These are phyloP conservation scores for Cryphonectria nitschkei DNA, from an alignment of 2,329 filamentous ascomycete species.

Conservation along the genomic window DNA sequence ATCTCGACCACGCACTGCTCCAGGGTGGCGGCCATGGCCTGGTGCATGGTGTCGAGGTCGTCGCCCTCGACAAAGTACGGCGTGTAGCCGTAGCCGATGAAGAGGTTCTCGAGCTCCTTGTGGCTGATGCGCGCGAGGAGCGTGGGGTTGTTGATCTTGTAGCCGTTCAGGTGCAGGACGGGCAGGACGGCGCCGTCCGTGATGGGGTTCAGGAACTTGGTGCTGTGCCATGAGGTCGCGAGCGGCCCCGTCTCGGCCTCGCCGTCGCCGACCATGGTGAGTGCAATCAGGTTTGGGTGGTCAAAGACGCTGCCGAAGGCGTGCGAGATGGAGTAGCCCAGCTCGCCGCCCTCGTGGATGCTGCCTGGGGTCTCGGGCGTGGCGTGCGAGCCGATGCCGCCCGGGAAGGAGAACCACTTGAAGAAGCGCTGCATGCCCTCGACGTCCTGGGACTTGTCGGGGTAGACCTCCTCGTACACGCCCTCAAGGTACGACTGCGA, in stretches of 20 bases:
- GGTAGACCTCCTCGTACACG: slow-evolving; percentile 77
- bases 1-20: slow-evolving; percentile 75
- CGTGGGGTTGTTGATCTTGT: slow-evolving; percentile 84
- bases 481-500: slow-evolving; percentile 79
- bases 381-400: slow-evolving; percentile 76
- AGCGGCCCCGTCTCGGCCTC: slow-evolving; percentile 81
- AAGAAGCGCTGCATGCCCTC: slow-evolving; percentile 76
- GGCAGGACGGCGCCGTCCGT: slow-evolving; percentile 78
- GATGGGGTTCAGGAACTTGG: slow-evolving; percentile 80
- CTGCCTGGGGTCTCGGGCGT: slow-evolving; percentile 79
- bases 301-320: slow-evolving; percentile 80
- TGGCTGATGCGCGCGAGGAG: slow-evolving; percentile 74
- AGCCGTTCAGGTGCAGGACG: slow-evolving; percentile 78
- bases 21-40: slow-evolving; percentile 78
- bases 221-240: slow-evolving; percentile 81
- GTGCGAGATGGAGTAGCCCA: slow-evolving; percentile 81
- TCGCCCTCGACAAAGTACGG: slow-evolving; percentile 81
- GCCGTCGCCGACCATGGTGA: slow-evolving; percentile 80
- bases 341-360: slow-evolving; percentile 78
- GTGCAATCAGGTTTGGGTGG: slow-evolving; percentile 71
- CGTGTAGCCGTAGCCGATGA: slow-evolving; percentile 76
- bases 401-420: slow-evolving; percentile 82
- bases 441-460: slow-evolving; percentile 69
- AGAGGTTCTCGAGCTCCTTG: slow-evolving; percentile 70
- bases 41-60: slow-evolving; percentile 75